Percentiles rank a stretch among this genome's conserved stretches.
phyloP scores from a whole-genome alignment of 2,329 filamentous ascomycete species.

The Phoma sp. region DNA sequence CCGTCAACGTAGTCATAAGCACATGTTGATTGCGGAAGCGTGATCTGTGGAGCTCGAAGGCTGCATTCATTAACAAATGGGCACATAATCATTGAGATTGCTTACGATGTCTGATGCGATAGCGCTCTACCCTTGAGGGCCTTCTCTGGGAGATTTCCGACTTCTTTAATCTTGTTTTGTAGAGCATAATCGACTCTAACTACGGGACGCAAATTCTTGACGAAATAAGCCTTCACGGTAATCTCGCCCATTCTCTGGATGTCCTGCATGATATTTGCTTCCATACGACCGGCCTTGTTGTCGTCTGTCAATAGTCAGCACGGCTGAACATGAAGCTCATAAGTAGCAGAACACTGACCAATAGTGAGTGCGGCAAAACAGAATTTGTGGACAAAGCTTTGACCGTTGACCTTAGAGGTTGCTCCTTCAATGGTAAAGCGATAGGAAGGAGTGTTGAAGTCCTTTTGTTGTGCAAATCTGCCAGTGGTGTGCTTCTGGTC shows the following conservation, averaged over 20 bases:
- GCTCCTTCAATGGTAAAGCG: neutral
- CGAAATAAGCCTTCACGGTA: constrained; percentile 11
- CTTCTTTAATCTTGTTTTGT: neutral
- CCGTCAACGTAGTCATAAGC: neutral
- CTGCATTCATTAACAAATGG: neutral
- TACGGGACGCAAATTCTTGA: constrained; percentile 4
- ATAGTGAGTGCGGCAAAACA: constrained; percentile 27
- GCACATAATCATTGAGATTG: too few relatives aligned
- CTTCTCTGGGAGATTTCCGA: constrained; percentile 26
- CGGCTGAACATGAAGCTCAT: too few relatives aligned
- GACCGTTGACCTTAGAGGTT: neutral
- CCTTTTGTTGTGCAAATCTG: neutral
- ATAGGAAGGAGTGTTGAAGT: neutral
- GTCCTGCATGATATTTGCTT: constrained; percentile 5
- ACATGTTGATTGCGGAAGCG: neutral
- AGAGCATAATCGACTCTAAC: neutral
- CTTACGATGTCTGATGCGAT: constrained; percentile 22
- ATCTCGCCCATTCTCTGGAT: constrained; percentile 26
- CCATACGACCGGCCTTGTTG: too few relatives aligned
- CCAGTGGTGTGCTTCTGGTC: constrained; percentile 20
- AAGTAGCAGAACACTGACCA: constrained; percentile 8
- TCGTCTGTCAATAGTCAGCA: too few relatives aligned
- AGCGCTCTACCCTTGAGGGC: constrained; percentile 27
- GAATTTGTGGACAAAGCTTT: constrained; percentile 23
- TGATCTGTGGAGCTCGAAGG: neutral